A percentile compares a stretch with the other conserved stretches of the same genome.
These are phyloP conservation scores for Lentinula aciculospora DNA, from an alignment of 768 basidiomycete genomes.

Conservation along the genomic window DNA sequence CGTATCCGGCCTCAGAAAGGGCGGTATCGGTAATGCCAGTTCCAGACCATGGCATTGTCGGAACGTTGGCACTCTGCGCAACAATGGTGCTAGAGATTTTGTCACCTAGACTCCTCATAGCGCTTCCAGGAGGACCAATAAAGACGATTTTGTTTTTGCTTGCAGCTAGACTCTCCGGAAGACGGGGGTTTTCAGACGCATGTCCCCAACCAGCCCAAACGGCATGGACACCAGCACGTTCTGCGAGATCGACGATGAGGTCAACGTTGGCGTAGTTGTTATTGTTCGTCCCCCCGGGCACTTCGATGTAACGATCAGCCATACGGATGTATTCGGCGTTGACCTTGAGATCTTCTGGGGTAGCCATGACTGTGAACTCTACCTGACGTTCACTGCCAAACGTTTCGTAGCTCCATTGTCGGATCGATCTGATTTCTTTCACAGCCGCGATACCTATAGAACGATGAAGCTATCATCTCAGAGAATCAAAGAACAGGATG, in stretches of 20 bases:
- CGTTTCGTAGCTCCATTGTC: constrained; percentile 99
- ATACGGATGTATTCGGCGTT: constrained; percentile 99
- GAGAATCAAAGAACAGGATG: constrained; percentile 9
- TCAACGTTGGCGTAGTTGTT: constrained; percentile 99
- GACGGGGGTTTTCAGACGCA: constrained; percentile 95
- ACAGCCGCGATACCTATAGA: constrained; percentile 92
- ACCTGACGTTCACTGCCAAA: constrained; percentile 94
- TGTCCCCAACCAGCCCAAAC: constrained; percentile 99
- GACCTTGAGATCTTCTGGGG: constrained; percentile 96
- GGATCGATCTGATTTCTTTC: constrained; percentile 97
- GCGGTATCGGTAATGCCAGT: constrained; percentile 86
- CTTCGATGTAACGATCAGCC: constrained; percentile 99
- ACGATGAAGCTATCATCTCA: constrained; percentile 8
- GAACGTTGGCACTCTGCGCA: constrained; percentile 92
- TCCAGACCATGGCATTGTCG: constrained; percentile 99
- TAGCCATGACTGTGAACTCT: constrained; percentile 99
- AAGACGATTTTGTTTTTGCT: constrained; percentile 97
- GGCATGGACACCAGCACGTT: constrained; percentile 95
- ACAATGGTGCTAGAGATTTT: constrained; percentile 99
- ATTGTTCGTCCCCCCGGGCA: constrained; percentile 97
- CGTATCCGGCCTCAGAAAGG: constrained; percentile 82
- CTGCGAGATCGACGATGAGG: constrained; percentile 96
- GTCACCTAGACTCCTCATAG: constrained; percentile 98
- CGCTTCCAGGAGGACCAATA: constrained; percentile 97
- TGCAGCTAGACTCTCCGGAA: constrained; percentile 89